Evolutionary conservation across 129 eudicot genomes (phyloP), one percentile per base, ranked within the genome.

Genomic region (Lonicera japonica): DNA sequence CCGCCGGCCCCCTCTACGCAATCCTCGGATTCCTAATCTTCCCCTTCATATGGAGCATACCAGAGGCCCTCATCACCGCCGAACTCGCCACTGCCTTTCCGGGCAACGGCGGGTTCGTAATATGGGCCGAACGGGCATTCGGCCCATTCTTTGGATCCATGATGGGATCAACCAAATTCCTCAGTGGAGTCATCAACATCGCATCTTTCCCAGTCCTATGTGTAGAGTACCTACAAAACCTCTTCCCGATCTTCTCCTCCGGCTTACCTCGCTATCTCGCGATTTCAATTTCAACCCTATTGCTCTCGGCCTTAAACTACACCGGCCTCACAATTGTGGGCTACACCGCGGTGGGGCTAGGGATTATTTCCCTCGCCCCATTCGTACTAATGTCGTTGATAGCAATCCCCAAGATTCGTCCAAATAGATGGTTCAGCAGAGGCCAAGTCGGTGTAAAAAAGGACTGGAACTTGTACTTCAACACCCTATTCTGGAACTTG

Each of bases 21-120:
- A 78, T 82, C n/a, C 75, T 82, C 23, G 84, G 81, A 1, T 82
- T 78, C 54, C 53, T 68, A 3, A 71, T 82, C 56, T 82, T 82
- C 53, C 83, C 87, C 0, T 73, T 82, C 40, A 63, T 82, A 19
- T 82, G 88, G 88, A 66, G 81, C 57, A 63, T 82, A n/a, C 88
- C 79, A n/a, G 83, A 82, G 25, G 87, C 87, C 18, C 83, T 82
- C 3, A 54, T 82, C 70, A 82, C 87, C 13, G 83, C 83, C 1
- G 87, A 82, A 64, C 83, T 77, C 47, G 24, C 87, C 67, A 82
- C 87, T 20, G 10, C 82, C 8, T 77, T 67, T 46, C 87, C 83
- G 10, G 83, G 76, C 20, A 77, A 82, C 61, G 83, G 87, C 52
- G 83, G 87, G 1, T 82, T 58, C 19, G 79, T 82, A 3, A 74